Base-by-base conservation (phyloP, 345 rosid genomes). In the Corymbia maculata region DNA sequence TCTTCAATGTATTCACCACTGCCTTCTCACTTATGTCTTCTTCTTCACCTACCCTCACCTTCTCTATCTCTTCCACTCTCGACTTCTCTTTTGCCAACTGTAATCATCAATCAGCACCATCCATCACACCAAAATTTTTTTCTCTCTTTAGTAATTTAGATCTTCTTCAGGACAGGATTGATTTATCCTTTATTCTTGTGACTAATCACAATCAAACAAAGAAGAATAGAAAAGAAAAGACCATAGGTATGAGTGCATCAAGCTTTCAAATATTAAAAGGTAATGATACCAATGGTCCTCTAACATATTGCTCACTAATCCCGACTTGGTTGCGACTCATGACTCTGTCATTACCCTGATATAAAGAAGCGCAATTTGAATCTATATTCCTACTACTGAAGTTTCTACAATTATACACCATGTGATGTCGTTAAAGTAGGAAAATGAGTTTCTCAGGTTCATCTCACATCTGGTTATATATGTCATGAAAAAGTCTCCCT, bases 11-110 rank as follows among this genome's bases (percentile, higher is more conserved):
- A 21, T 47, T 19, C 6, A 85, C 86, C 32, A 93, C 91, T 5
- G 91, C 89, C 86, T 92, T 90, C 88, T 89, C 92, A 14, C 91
- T 93, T 15, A 93, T 85, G 50, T 88, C 90, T 47, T 93, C 93
- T 2, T 64, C 42, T 28, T 88, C 91, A 13, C 85, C 70, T 66
- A 90, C 51, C 47, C 79, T 89, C 44, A 53, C 68, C 16, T 68
- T 82, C 8, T 53, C 85, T 44, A 75, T 51, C 51, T 47, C 57
- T 51, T 32, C 70, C 64, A 66, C 85, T n/a, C 45, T 15, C 0
- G 57, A 82, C 51, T 50, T 87, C 66, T 87, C 88, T 79, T 68
- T 75, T 79, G 85, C 70, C 16, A 87, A 68, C 88, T 87, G 57
- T 21, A 87, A 64, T n/a, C 75, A 64, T 64, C 17, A 14, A 64